These are phyloP conservation scores for Colletotrichum zoysiae DNA, from an alignment of 2,329 filamentous ascomycete species.

Conservation along the genomic window DNA sequence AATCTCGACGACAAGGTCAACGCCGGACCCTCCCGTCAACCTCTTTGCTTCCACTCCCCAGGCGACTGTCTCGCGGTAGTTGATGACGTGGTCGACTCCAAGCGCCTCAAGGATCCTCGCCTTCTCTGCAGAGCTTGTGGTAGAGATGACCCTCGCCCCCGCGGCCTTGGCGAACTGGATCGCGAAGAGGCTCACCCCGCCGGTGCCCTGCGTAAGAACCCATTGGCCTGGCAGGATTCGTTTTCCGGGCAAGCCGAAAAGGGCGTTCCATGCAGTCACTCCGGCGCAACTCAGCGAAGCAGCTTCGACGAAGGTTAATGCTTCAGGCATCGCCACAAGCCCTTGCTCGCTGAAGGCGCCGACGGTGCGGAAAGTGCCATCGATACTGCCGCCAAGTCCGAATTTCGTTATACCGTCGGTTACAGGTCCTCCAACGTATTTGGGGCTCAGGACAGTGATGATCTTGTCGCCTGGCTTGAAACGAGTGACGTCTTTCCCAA, in stretches of 20 bases:
- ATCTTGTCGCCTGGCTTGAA: constrained; percentile 66
- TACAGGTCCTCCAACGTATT: constrained; percentile 54
- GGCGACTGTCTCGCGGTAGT: constrained; percentile 55
- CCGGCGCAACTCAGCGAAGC: constrained; percentile 68
- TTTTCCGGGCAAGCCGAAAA: constrained; percentile 63
- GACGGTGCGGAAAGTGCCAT: constrained; percentile 50
- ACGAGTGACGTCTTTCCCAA: constrained; percentile 61
- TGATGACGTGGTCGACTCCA: constrained; percentile 58
- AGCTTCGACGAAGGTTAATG: constrained; percentile 67
- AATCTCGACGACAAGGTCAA: constrained; percentile 60
- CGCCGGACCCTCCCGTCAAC: constrained; percentile 53
- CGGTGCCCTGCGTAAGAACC: constrained; percentile 58
- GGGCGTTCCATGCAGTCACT: constrained; percentile 69
- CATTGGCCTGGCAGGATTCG: constrained; percentile 50
- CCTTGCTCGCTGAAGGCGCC: constrained; percentile 61
- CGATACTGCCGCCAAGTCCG: constrained; percentile 45
- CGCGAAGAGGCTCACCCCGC: constrained; percentile 57
- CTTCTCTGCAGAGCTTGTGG: constrained; percentile 60
- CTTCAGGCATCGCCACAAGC: constrained; percentile 69
- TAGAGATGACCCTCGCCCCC: constrained; percentile 57
- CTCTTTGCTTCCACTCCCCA: constrained; percentile 56
- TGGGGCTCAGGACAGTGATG: constrained; percentile 48
- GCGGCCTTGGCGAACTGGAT: constrained; percentile 57
- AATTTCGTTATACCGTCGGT: constrained; percentile 53
- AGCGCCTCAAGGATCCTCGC: constrained; percentile 54